These are phyloP conservation scores for Plasmopara halstedii DNA, from an alignment of 352 stramenopile genomes.

Conservation along the genomic window DNA sequence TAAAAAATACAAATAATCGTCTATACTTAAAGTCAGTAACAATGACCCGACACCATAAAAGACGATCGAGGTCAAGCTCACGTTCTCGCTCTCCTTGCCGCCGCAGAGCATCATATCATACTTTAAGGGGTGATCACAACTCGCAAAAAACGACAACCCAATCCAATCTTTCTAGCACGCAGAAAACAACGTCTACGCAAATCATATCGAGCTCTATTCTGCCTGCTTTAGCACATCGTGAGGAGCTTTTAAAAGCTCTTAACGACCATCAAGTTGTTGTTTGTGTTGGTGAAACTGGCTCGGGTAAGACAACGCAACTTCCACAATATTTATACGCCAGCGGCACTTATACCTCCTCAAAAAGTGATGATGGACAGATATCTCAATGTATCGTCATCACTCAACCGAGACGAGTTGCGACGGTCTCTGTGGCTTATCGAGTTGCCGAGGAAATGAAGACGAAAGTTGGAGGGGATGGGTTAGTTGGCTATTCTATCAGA, in stretches of 20 bases:
- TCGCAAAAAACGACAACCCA: neutral
- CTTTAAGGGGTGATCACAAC: constrained; percentile 1
- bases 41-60: constrained; percentile 9
- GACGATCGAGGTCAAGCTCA: constrained; percentile 12
- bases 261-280: constrained; percentile 50
- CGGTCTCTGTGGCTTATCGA: constrained; percentile 95
- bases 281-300: constrained; percentile 92
- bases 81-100: neutral
- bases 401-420: constrained; percentile 94
- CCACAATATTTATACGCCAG: constrained; percentile 57
- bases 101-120: neutral
- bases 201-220: constrained; percentile 2
- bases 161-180: constrained; percentile 11
- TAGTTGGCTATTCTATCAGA: constrained; percentile 95
- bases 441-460: constrained; percentile 95
- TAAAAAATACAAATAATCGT: no score
- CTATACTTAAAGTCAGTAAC: no score
- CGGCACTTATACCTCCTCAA: constrained; percentile 16
- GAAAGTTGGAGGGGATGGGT: constrained; percentile 19
- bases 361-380: constrained; percentile 8
- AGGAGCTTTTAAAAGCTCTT: constrained; percentile 47
- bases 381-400: constrained; percentile 67
- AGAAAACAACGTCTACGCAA: constrained; percentile 6
- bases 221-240: constrained; percentile 39
- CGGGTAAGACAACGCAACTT: constrained; percentile 93